Conservation (phyloP, 2,329 filamentous ascomycete species). For the Gnomoniopsis sp. region DNA sequence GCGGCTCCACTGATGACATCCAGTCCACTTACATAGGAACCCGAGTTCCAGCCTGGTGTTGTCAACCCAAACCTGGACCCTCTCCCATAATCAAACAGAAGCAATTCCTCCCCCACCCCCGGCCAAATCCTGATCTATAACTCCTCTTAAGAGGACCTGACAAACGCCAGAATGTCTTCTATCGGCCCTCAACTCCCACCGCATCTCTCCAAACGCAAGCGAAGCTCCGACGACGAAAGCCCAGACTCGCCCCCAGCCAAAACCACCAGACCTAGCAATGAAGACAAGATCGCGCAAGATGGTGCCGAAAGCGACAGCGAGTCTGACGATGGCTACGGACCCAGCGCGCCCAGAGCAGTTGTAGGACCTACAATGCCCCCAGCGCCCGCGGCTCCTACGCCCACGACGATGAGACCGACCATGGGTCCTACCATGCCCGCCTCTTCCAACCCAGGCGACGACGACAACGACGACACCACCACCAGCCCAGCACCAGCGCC, state of each 20-base stretch:
- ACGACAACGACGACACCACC: conserved; percentile 30
- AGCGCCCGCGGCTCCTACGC: conserved; percentile 1
- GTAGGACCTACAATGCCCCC: background rate
- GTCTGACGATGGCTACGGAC: conserved; percentile 42
- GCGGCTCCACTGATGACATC: too few species aligned
- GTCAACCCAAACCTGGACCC: background rate
- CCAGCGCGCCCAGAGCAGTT: conserved; percentile 27
- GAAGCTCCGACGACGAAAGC: conserved; percentile 40
- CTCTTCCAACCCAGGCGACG: conserved; percentile 31
- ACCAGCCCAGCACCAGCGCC: conserved; percentile 27
- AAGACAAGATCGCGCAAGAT: conserved; percentile 46
- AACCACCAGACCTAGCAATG: conserved; percentile 45
- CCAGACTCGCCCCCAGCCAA: conserved; percentile 44
- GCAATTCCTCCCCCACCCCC: too few species aligned
- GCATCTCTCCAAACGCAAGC: conserved; percentile 62
- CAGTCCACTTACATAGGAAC: too few species aligned
- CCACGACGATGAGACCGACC: background rate
- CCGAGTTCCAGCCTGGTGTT: background rate
- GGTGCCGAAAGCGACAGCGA: conserved; percentile 39
- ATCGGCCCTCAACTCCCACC: conserved; percentile 70
- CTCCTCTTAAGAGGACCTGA: background rate
- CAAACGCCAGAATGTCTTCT: conserved; percentile 52
- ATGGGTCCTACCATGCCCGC: conserved; percentile 23
- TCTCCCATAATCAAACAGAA: too few species aligned
- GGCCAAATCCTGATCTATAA: too few species aligned